Evolutionary conservation across 768 basidiomycete genomes (phyloP), one percentile per base, ranked within the genome.

Genomic region (Suillus weaverae): DNA sequence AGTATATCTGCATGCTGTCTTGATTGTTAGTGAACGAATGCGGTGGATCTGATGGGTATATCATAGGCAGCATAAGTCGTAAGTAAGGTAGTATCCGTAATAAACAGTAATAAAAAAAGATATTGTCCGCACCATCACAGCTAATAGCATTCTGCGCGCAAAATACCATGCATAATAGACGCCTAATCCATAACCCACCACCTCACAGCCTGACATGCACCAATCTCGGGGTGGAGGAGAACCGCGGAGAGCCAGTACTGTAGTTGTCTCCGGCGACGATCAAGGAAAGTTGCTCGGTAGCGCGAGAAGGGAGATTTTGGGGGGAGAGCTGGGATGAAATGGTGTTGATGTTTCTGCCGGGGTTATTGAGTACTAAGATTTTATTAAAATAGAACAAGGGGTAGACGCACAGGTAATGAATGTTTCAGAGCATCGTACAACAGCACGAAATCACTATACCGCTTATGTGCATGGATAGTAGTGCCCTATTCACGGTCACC

Each of bases 201-300:
- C 64, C 85, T 75, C 13, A 89, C 88, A 2, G 81, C 84, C 61
- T 85, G 81, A 53, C 82, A 84, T 0, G 84, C 85, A 2, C 90
- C 90, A 8, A 91, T 77, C 59, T 91, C 89, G 5, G 90, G 90
- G 68, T 91, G 89, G 1, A 91, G 76, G 0, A 91, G 71, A 2
- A 91, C 81, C 0, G 83, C 74, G 0, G 85, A 82, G 3, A 92
- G 85, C 88, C 89, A 92, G 63, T 85, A 83, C 71, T 91, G 84
- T 4, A 91, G 79, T 14, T 81, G 80, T 41, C 84, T 81, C 9
- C 89, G 80, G 13, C 90, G 81, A 14, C 80, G 81, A 57, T 91
- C 89, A 4, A 91, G 83, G 74, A 92, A 91, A 0, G 83, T 84
- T 0, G 86, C 84, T 13, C 90, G 79, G 70, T 88, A 91, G 30